phyloP scores from a whole-genome alignment of 2,329 filamentous ascomycete species.

The Alternaria atra region DNA sequence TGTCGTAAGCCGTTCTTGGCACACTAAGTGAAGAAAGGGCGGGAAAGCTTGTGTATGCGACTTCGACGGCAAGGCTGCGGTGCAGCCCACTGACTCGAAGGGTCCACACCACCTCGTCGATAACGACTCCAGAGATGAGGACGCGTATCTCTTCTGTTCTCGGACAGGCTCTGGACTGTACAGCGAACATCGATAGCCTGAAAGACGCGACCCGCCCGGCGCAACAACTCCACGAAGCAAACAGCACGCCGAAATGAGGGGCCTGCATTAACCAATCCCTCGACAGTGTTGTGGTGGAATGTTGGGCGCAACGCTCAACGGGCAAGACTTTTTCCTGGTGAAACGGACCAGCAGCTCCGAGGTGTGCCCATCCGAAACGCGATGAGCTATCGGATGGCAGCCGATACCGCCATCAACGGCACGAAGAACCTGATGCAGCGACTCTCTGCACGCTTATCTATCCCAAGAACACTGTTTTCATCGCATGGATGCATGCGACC shows the following conservation, averaged over 20 bases:
- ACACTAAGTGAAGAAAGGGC: background rate
- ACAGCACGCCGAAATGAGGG: constrained; percentile 2
- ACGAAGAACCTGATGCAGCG: background rate
- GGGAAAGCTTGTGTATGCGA: constrained; percentile 8
- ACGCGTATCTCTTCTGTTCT: background rate
- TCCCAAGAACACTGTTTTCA: background rate
- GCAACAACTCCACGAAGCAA: background rate
- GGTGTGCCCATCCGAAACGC: background rate
- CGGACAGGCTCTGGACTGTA: background rate
- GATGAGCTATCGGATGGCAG: background rate
- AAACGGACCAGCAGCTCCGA: background rate
- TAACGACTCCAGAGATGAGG: background rate
- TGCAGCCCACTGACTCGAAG: background rate
- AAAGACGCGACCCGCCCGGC: background rate
- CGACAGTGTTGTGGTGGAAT: background rate
- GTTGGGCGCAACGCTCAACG: background rate
- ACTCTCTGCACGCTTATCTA: background rate
- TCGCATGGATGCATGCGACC: background rate
- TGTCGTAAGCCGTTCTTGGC: constrained; percentile 13
- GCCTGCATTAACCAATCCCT: background rate
- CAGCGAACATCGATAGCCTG: background rate
- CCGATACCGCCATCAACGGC: background rate
- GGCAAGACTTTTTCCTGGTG: constrained; percentile 4
- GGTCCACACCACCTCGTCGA: background rate
- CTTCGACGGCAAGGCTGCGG: background rate